Conservation (phyloP, 2,329 filamentous ascomycete species). For the Karstenula rhodostoma region DNA sequence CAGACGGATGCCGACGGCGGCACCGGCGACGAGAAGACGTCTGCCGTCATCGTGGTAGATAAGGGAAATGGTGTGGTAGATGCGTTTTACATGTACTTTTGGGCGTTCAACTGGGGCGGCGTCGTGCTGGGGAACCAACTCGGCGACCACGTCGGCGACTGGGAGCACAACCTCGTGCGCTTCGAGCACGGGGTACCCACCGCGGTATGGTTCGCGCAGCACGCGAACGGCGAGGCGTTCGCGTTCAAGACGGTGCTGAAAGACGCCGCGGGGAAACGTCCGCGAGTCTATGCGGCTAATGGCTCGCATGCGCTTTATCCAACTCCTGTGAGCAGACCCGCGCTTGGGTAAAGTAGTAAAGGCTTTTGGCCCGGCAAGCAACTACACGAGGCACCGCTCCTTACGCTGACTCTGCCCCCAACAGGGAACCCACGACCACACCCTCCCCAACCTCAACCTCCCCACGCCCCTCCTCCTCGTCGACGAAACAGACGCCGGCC, state of each 20-base stretch:
- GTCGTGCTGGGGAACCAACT: constrained; percentile 52
- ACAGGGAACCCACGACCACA: constrained; percentile 64
- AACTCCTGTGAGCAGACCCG: constrained; percentile 54
- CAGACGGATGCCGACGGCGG: constrained; percentile 58
- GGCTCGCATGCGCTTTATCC: constrained; percentile 71
- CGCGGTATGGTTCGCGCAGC: constrained; percentile 68
- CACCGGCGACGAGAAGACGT: constrained; percentile 55
- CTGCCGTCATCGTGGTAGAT: constrained; percentile 63
- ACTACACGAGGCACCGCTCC: too few species aligned
- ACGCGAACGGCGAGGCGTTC: constrained; percentile 67
- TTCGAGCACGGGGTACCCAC: constrained; percentile 63
- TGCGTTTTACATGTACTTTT: constrained; percentile 69
- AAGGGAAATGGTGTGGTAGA: constrained; percentile 61
- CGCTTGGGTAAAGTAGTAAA: too few species aligned
- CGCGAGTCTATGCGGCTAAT: constrained; percentile 62
- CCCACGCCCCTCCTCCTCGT: constrained; percentile 56
- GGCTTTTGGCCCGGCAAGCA: too few species aligned
- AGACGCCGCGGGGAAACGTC: constrained; percentile 52
- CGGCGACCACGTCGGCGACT: constrained; percentile 68
- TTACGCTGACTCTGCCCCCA: too few species aligned
- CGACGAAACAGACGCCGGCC: constrained; percentile 61
- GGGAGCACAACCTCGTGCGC: constrained; percentile 72
- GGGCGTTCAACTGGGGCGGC: constrained; percentile 62
- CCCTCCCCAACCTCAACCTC: constrained; percentile 65
- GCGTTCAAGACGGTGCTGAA: constrained; percentile 64